Evolutionary conservation across 2,329 filamentous ascomycete species (phyloP).

Genomic region (Colletotrichum camelliae): DNA sequence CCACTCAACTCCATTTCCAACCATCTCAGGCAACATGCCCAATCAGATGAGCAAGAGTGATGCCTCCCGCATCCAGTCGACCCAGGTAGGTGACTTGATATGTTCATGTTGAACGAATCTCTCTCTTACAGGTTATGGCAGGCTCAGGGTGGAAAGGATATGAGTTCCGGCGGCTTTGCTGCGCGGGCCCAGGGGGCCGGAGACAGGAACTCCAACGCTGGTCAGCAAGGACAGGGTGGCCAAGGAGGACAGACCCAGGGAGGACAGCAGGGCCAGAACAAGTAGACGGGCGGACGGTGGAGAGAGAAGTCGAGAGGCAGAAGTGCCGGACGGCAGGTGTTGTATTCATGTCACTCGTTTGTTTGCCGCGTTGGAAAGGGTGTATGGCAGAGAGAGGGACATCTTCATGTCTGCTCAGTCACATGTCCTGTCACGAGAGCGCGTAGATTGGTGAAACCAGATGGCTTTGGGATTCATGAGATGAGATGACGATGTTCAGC

Average conservation of each 20-base stretch:
- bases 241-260: neutral
- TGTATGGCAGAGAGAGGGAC: neutral
- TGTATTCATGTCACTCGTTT: neutral
- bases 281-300: neutral
- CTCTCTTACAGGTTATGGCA: fast-evolving
- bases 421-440: neutral
- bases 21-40: neutral
- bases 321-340: neutral
- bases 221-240: neutral
- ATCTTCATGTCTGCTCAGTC: neutral
- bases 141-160: neutral
- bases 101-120: neutral
- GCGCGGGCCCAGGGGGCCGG: neutral
- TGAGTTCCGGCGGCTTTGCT: neutral
- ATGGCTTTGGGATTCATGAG: neutral
- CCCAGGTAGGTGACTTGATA: neutral
- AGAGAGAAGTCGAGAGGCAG: neutral
- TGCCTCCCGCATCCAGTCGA: neutral
- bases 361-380: neutral
- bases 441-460: neutral
- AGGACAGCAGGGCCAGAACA: slow-evolving; percentile 1
- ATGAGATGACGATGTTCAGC: neutral
- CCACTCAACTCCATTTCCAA: neutral
- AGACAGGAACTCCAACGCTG: neutral
- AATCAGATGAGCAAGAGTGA: neutral